Evolutionary conservation across 768 basidiomycete species (phyloP).

Genomic region (Leccinum rimulosum): DNA sequence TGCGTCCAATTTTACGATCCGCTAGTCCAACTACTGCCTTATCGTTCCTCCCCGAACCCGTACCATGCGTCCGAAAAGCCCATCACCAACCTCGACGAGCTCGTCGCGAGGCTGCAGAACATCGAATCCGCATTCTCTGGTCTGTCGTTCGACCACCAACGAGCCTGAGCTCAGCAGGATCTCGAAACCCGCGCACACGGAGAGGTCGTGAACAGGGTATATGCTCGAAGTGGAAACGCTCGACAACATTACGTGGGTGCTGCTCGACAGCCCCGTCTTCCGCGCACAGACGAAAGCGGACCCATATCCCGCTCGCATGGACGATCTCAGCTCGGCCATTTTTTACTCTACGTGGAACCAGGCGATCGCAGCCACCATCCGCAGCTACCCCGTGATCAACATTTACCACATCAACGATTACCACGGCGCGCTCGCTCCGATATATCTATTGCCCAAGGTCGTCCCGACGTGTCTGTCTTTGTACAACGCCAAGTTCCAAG

Average conservation of each 20-base stretch:
- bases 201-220: slow-evolving; percentile 55
- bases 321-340: slow-evolving; percentile 92
- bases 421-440: slow-evolving; percentile 87
- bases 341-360: slow-evolving; percentile 99
- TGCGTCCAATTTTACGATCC: too few species aligned
- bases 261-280: slow-evolving; percentile 95
- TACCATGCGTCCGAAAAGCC: slow-evolving; percentile 60
- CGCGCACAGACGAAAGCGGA: slow-evolving; percentile 95
- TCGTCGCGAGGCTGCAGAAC: slow-evolving; percentile 57
- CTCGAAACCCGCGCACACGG: slow-evolving; percentile 48
- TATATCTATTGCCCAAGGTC: slow-evolving; percentile 90
- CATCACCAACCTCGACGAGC: slow-evolving; percentile 62
- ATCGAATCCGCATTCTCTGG: slow-evolving; percentile 64
- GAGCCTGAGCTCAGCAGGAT: slow-evolving; percentile 48
- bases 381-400: slow-evolving; percentile 82
- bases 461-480: slow-evolving; percentile 87
- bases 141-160: slow-evolving; percentile 55
- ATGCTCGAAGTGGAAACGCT: slow-evolving; percentile 86
- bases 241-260: slow-evolving; percentile 94
- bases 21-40: too few species aligned
- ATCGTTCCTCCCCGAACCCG: slow-evolving; percentile 4
- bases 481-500: slow-evolving; percentile 97
- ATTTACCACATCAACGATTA: slow-evolving; percentile 96
- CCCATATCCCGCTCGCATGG: slow-evolving; percentile 96
- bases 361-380: slow-evolving; percentile 89